A percentile compares a stretch with the other conserved stretches of the same genome.
Evolutionary conservation across 306 rosid genomes (phyloP).

Genomic region (Neltuma alba): DNA sequence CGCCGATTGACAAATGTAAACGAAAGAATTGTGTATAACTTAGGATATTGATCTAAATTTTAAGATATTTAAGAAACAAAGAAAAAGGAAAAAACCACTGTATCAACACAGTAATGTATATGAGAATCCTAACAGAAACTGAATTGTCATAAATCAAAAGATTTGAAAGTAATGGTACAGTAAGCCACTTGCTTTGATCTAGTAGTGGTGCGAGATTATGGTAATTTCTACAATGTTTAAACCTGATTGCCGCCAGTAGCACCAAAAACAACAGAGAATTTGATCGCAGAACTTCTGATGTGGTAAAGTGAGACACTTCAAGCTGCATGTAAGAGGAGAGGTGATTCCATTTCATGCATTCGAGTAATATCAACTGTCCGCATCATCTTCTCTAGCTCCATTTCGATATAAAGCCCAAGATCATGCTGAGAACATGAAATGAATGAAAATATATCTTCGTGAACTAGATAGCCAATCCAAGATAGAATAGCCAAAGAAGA

Average conservation of each 20-base stretch:
- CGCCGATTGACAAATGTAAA: not conserved
- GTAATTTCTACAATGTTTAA: not conserved
- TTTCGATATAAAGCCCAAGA: conserved; percentile 1
- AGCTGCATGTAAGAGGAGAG: conserved; percentile 31
- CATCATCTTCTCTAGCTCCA: conserved; percentile 25
- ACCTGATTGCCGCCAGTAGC: not conserved
- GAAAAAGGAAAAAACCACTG: not conserved
- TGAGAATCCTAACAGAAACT: not conserved
- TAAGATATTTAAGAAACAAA: not conserved
- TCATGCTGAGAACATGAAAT: conserved; percentile 5
- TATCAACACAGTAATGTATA: not conserved
- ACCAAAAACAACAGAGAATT: not conserved
- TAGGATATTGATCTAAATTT: not conserved
- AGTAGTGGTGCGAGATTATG: not conserved
- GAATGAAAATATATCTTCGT: not conserved
- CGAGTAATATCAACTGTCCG: conserved; percentile 17
- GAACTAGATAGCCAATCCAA: conserved; percentile 31
- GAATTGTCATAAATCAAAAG: not conserved
- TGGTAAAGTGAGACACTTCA: conserved; percentile 3
- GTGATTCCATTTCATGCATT: conserved; percentile 18
- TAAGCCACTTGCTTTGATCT: not conserved
- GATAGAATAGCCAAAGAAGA: conserved; percentile 26
- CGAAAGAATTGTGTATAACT: not conserved
- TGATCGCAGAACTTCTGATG: not conserved
- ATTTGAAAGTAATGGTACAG: not conserved